phyloP scores from a whole-genome alignment of 116 monocot genomes.

The Cymodocea nodosa region DNA sequence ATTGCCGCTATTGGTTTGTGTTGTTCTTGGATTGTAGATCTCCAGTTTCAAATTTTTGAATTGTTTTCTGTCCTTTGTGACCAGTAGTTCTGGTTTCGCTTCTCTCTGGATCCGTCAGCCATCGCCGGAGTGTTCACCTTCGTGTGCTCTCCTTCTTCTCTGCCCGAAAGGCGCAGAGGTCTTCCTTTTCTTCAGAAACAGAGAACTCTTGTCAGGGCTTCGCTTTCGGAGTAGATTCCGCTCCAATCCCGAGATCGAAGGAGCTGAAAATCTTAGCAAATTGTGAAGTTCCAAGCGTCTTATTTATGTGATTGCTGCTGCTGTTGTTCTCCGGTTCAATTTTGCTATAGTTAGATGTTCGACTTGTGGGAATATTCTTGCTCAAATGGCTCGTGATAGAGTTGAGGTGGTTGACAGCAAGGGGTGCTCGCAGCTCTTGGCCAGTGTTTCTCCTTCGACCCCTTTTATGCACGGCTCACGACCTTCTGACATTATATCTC shows the following conservation, averaged over 20 bases:
- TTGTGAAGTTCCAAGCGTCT: neutral
- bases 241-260: neutral
- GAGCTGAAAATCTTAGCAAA: neutral
- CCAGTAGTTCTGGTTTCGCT: too few species aligned
- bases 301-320: too few species aligned
- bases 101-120: neutral
- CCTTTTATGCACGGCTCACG: slow-evolving; percentile 12
- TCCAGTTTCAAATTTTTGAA: too few species aligned
- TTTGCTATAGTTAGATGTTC: neutral
- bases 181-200: neutral
- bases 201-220: neutral
- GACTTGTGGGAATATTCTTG: neutral
- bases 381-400: slow-evolving; percentile 21
- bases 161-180: neutral
- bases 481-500: slow-evolving; percentile 21
- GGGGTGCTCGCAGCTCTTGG: slow-evolving; percentile 71
- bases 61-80: too few species aligned
- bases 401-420: slow-evolving; percentile 67
- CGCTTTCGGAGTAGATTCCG: neutral
- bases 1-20: too few species aligned
- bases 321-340: neutral
- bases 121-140: neutral
- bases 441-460: slow-evolving; percentile 3
- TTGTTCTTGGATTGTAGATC: too few species aligned
- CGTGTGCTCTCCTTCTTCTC: neutral